Evolutionary conservation across 2,329 filamentous ascomycete species (phyloP), one percentile per base, ranked within the genome.

Genomic region (Zymoseptoria ardabiliae): DNA sequence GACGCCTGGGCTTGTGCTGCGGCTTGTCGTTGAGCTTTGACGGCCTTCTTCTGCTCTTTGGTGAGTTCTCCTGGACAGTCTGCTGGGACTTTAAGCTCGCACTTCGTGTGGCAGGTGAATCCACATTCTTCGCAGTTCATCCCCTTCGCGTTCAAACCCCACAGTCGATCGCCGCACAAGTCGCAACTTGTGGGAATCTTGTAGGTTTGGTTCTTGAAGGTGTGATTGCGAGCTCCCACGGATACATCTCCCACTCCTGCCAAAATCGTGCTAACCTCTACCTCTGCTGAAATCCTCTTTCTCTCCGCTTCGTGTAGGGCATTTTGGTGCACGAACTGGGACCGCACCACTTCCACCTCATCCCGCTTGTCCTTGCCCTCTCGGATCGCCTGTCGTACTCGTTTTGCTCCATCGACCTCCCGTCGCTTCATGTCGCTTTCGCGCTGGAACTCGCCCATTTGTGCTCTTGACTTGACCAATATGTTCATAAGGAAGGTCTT

Each of bases 151-250:
- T 91, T 96, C 49, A 99, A 75, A 0, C 94, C 94, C 94, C 94
- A 99, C 72, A 99, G 96, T 25, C 94, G 85, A 72, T 99, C 94
- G 19, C 92, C 92, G 68, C 94, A 99, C 11, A 97, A 82, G 74
- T 99, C 94, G 77, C 94, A 99, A 73, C 97, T 97, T 4, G 94
- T 99, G 0, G 95, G 95, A 61, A 99, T 96, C 74, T 97, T 97
- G 81, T 97, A 99, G 0, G 94, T 97, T 71, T 97, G 91, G n/a
- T 90, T 86, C 76, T 96, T 96, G 82, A 99, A 99, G 70, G 96
- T 94, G 78, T 99, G 94, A 70, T 92, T 96, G 73, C 91, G 91
- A 10, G 92, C 92, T 19, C 93, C 93, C 20, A 96, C 79, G 1
- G 92, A 96, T 57, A 99, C 83, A 72, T 99, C 94, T 41, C 94